Evolutionary conservation across 331 rosid genomes (phyloP).

Genomic region (Acacia concinna): DNA sequence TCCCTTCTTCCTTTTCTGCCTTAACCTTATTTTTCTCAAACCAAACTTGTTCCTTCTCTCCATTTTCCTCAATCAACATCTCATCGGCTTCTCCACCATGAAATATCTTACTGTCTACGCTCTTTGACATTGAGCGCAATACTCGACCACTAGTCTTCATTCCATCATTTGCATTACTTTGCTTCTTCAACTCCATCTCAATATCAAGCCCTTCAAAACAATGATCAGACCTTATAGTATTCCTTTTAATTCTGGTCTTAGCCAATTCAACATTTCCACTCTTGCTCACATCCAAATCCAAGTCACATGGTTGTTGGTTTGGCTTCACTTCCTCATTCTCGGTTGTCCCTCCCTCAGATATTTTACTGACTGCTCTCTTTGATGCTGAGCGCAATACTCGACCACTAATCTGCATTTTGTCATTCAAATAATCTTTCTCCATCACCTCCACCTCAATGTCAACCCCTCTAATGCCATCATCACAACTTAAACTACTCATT

Average conservation of each 20-base stretch:
- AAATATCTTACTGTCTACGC: conserved; percentile 28
- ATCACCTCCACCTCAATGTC: conserved; percentile 29
- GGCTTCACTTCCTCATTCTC: conserved; percentile 34
- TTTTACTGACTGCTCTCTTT: conserved; percentile 33
- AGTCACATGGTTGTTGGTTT: conserved; percentile 30
- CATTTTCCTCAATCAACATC: conserved; percentile 18
- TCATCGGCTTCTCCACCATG: conserved; percentile 32
- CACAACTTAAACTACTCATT: conserved; percentile 35
- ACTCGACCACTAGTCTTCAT: conserved; percentile 46
- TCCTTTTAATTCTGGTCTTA: conserved; percentile 38
- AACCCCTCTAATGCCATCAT: conserved; percentile 14
- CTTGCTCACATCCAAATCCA: conserved; percentile 34
- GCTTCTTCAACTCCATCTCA: conserved; percentile 30
- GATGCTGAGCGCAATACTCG: conserved; percentile 60
- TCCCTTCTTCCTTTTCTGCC: conserved; percentile 40
- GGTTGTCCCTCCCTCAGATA: conserved; percentile 28
- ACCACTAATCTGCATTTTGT: conserved; percentile 36
- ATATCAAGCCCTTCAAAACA: conserved; percentile 18
- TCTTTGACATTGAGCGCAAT: conserved; percentile 57
- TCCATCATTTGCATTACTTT: conserved; percentile 14
- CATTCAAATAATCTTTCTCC: conserved; percentile 21
- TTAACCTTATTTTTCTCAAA: conserved; percentile 33
- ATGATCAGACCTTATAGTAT: conserved; percentile 31
- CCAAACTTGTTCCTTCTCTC: conserved; percentile 24
- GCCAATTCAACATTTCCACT: conserved; percentile 38